Conservation (phyloP, 345 rosid species). For the Sisymbrium altissimum region DNA sequence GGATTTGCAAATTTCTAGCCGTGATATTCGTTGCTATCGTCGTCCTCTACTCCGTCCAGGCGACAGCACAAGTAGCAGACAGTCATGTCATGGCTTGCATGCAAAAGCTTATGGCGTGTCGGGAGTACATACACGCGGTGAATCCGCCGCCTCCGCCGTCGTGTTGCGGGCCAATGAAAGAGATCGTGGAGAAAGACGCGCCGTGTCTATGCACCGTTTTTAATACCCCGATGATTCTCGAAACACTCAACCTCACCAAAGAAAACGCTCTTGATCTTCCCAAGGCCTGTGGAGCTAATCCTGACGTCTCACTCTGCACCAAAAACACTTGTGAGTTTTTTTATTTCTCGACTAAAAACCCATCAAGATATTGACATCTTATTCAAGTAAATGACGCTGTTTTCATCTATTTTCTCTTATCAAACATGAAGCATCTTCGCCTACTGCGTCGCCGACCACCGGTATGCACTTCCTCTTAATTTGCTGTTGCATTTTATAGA, state of each 20-base stretch:
- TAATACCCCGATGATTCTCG: slow-evolving; percentile 24
- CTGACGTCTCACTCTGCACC: slow-evolving; percentile 37
- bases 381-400: not conserved
- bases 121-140: slow-evolving; percentile 24
- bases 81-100: slow-evolving; percentile 29
- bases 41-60: slow-evolving; percentile 1
- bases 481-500: not conserved
- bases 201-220: slow-evolving; percentile 50
- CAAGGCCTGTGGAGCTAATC: slow-evolving; percentile 44
- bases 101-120: slow-evolving; percentile 46
- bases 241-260: slow-evolving; percentile 38
- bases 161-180: slow-evolving; percentile 54
- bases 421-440: slow-evolving; percentile 14
- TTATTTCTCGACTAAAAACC: no score
- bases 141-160: slow-evolving; percentile 37
- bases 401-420: not conserved
- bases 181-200: slow-evolving; percentile 25
- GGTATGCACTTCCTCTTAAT: slow-evolving; percentile 13
- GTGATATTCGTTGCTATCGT: not conserved
- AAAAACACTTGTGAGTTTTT: no score
- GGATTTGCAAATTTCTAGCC: not conserved
- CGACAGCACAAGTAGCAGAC: slow-evolving; percentile 11
- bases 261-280: slow-evolving; percentile 49
- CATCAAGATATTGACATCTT: no score
- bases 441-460: not conserved